Base-by-base conservation (phyloP, 306 rosid genomes). In the Fagus crenata region DNA sequence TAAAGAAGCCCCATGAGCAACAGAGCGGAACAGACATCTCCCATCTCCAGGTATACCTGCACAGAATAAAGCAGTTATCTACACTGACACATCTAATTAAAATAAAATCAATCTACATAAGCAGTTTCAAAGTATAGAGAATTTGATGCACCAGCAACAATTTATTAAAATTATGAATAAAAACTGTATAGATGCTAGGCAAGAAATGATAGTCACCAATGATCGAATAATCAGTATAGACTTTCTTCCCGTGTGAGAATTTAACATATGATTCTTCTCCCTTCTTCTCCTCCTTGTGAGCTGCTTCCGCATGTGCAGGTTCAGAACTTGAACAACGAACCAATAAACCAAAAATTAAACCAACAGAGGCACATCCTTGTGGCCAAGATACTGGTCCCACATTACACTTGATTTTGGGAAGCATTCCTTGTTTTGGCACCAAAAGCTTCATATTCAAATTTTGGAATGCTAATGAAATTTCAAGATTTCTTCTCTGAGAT, bases 11-110 rank as follows among this genome's bases (percentile, higher is more conserved):
- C 96, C 96, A 43, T 87, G 96, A 80, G 98, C 91, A 58, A 95
- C 92, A 18, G 98, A 90, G 61, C 96, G 90, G 81, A 95, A 95
- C 88, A 95, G 75, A 79, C 98, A 95, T 80, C 98, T 86, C 59
- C 98, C 98, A 78, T 92, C 98, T 65, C 98, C 98, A 9, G 97
- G 98, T 82, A 92, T 92, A 85, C 98, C 98, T 95, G 86, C 67
- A 67, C 61, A 75, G 78, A 43, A 79, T 28, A 6, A 40, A 73
- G 80, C 69, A 55, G 56, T 81, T 80, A 69, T 81, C 46, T 46
- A 67, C 51, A 76, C 54, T n/a, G 63, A 77, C 49, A 73, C 70
- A 60, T 58, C 51, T 15, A 67, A 60, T 53, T 18, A 13, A 67
- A 35, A 32, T 61, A 33, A 60, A 5, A 63, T 1, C 31, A 65